A percentile compares a stretch with the other conserved stretches of the same genome.
phyloP scores from a whole-genome alignment of 2,329 filamentous ascomycete genomes.

The Cercospora citrullina region DNA sequence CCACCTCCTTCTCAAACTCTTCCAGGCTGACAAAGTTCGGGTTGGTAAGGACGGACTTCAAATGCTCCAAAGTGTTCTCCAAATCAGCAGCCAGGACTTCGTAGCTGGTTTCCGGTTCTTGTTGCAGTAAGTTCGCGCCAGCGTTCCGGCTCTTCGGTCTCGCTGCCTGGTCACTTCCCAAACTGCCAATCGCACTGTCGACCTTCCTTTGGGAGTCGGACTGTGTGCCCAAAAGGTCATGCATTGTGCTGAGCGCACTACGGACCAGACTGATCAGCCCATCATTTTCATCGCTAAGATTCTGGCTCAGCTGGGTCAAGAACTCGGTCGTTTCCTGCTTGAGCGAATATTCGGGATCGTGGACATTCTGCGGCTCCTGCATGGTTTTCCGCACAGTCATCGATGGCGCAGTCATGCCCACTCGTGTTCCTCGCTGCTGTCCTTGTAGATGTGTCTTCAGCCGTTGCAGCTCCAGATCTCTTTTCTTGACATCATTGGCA shows the following conservation, averaged over 20 bases:
- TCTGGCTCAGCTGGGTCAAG: conserved; percentile 77
- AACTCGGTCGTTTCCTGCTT: conserved; percentile 89
- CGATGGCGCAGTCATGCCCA: conserved; percentile 49
- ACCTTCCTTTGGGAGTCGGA: conserved; percentile 35
- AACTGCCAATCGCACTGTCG: conserved; percentile 37
- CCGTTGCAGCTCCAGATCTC: conserved; percentile 83
- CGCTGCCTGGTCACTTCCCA: conserved; percentile 30
- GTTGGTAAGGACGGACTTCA: conserved; percentile 84
- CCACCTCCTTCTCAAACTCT: conserved; percentile 89
- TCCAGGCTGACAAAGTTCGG: conserved; percentile 95
- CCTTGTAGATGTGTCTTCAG: conserved; percentile 85
- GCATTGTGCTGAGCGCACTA: conserved; percentile 69
- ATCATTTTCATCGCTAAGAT: conserved; percentile 90
- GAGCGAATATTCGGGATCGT: conserved; percentile 65
- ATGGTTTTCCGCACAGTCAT: conserved; percentile 50
- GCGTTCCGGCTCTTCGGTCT: conserved; percentile 24
- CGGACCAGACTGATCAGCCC: conserved; percentile 70
- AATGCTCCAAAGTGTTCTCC: conserved; percentile 74
- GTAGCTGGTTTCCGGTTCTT: conserved; percentile 59
- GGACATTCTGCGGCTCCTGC: conserved; percentile 49
- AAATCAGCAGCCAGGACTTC: conserved; percentile 72
- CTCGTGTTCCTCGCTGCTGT: conserved; percentile 51
- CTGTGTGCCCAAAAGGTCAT: conserved; percentile 60
- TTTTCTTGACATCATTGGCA: conserved; percentile 84
- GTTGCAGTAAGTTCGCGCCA: conserved; percentile 38